Percentiles rank a stretch among this genome's conserved stretches.
These are phyloP conservation scores for Centella asiatica DNA, from an alignment of 129 eudicot species.

Conservation along the genomic window DNA sequence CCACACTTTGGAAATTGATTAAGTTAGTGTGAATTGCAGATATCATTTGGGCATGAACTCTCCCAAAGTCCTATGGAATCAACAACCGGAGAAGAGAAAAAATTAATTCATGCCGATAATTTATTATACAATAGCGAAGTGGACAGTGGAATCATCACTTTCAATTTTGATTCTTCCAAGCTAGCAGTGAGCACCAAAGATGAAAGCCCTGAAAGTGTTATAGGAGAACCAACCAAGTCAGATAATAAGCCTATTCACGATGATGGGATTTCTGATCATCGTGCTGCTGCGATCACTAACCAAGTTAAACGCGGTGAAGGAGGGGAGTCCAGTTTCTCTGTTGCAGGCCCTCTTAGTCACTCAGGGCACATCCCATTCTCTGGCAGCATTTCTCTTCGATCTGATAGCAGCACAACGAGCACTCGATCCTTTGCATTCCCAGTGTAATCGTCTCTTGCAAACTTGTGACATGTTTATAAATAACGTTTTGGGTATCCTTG, in stretches of 20 bases:
- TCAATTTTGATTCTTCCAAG: conserved; percentile 27
- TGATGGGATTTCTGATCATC: conserved; percentile 21
- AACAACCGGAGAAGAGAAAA: conserved; percentile 18
- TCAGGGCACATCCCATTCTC: conserved; percentile 56
- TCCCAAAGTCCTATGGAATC: conserved; percentile 13
- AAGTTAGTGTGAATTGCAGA: conserved; percentile 25
- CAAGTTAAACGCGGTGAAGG: conserved; percentile 33
- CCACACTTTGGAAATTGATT: neutral
- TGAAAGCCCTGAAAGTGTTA: conserved; percentile 14
- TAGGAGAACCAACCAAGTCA: conserved; percentile 11
- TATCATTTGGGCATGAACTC: conserved; percentile 19
- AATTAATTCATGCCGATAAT: conserved; percentile 8
- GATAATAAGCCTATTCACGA: conserved; percentile 23
- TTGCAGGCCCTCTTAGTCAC: conserved; percentile 30
- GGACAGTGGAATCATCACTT: conserved; percentile 33
- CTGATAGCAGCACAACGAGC: conserved; percentile 93
- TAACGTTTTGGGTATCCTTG: neutral
- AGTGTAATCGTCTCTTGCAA: conserved; percentile 34
- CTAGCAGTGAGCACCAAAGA: conserved; percentile 13
- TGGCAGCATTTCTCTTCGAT: conserved; percentile 73
- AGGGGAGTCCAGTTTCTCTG: conserved; percentile 75
- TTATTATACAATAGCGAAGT: conserved; percentile 27
- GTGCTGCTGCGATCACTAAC: conserved; percentile 1
- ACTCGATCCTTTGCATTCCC: conserved; percentile 95
- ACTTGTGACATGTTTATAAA: neutral